Conservation (phyloP, 306 rosid species). For the Arachis stenosperma region DNA sequence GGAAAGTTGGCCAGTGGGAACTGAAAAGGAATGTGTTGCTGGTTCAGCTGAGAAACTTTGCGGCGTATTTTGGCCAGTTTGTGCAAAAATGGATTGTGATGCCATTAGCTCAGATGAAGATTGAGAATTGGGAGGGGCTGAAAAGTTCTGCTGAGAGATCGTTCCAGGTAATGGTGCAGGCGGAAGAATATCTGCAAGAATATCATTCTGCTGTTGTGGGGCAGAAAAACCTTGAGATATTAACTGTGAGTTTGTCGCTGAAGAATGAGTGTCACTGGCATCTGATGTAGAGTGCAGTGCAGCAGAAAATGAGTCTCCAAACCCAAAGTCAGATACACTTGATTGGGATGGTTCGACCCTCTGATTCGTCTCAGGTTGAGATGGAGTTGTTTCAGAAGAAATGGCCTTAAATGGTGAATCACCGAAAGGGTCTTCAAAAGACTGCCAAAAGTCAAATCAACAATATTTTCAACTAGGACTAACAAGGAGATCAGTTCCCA, state of each 20-base stretch:
- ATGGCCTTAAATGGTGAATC: slow-evolving; percentile 76
- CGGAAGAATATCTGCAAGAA: slow-evolving; percentile 80
- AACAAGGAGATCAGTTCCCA: slow-evolving; percentile 15
- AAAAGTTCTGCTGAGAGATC: slow-evolving; percentile 48
- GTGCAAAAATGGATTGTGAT: slow-evolving; percentile 21
- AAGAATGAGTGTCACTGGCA: slow-evolving; percentile 45
- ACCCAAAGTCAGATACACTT: slow-evolving; percentile 47
- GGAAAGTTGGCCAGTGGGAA: slow-evolving; percentile 17
- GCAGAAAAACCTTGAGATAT: slow-evolving; percentile 51
- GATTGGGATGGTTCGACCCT: slow-evolving; percentile 41
- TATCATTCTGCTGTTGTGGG: slow-evolving; percentile 61
- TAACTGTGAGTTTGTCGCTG: slow-evolving; percentile 47
- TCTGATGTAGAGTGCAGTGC: slow-evolving; percentile 45
- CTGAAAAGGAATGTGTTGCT: slow-evolving; percentile 32
- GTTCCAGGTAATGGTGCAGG: slow-evolving; percentile 58
- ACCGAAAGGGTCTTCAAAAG: slow-evolving; percentile 79
- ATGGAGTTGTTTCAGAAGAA: slow-evolving; percentile 53
- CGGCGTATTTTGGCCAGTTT: slow-evolving; percentile 12
- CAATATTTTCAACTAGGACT: slow-evolving; percentile 22
- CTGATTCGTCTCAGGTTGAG: slow-evolving; percentile 52
- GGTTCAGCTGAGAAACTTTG: slow-evolving; percentile 36
- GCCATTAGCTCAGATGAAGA: slow-evolving; percentile 36
- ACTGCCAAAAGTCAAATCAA: slow-evolving; percentile 50
- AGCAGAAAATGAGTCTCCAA: slow-evolving; percentile 66
- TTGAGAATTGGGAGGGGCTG: slow-evolving; percentile 49